phyloP scores from a whole-genome alignment of 192 early-diverging fungal species.

The Coemansia sp. region DNA sequence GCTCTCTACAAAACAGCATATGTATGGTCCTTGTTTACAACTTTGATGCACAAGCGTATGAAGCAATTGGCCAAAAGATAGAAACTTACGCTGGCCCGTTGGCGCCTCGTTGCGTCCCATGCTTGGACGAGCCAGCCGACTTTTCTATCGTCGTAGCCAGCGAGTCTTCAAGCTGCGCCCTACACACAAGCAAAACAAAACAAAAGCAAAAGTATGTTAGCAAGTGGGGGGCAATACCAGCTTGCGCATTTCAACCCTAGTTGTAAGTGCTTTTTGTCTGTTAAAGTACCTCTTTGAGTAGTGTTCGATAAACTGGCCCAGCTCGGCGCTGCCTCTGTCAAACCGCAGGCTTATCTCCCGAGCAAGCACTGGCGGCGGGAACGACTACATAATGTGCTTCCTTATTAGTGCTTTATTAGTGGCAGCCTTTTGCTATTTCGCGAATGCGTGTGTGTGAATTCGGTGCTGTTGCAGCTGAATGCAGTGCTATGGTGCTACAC shows the following conservation, averaged over 20 bases:
- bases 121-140: not conserved
- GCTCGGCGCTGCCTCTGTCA: conserved; percentile 15
- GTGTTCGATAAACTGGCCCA: conserved; percentile 35
- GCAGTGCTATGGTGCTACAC: too few relatives aligned
- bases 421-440: too few relatives aligned
- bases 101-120: not conserved
- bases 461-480: too few relatives aligned
- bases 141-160: conserved; percentile 35
- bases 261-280: not conserved
- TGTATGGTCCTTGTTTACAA: too few relatives aligned
- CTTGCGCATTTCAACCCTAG: too few relatives aligned
- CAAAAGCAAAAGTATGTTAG: not conserved
- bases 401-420: not conserved
- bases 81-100: conserved; percentile 1
- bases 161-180: conserved; percentile 37
- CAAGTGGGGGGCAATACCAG: too few relatives aligned
- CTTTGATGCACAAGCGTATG: too few relatives aligned
- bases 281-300: conserved; percentile 32
- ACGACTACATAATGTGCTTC: conserved; percentile 13
- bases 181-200: conserved; percentile 9
- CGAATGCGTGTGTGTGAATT: too few relatives aligned
- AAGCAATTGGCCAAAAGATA: not conserved
- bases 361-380: conserved; percentile 26
- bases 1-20: not conserved
- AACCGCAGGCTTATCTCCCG: conserved; percentile 40